Evolutionary conservation across 2,329 filamentous ascomycete species (phyloP).

Genomic region (Talaromyces atroroseus): DNA sequence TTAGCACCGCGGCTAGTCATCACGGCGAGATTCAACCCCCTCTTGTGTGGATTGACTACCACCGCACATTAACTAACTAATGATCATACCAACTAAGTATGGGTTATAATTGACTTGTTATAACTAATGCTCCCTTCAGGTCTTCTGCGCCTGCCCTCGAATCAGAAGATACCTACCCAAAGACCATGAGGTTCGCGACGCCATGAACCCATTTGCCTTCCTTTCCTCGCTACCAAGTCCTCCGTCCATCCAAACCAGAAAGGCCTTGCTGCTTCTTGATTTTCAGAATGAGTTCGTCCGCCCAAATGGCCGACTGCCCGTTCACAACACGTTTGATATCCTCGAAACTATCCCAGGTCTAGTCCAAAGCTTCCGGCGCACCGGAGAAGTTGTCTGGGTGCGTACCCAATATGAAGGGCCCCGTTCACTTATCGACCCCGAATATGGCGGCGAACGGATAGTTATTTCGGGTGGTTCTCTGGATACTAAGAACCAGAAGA

Average conservation of each 20-base stretch:
- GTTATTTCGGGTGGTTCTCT: conserved; percentile 33
- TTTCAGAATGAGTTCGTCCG: conserved; percentile 86
- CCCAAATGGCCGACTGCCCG: conserved; percentile 60
- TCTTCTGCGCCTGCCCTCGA: background rate
- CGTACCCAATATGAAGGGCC: conserved; percentile 66
- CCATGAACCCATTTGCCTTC: conserved; percentile 14
- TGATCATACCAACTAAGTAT: too few relatives aligned
- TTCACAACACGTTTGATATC: conserved; percentile 60
- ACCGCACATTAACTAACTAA: too few relatives aligned
- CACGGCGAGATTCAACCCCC: too few relatives aligned
- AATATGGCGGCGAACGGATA: conserved; percentile 44
- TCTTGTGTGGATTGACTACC: too few relatives aligned
- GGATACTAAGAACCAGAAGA: conserved; percentile 14
- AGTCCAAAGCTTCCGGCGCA: conserved; percentile 65
- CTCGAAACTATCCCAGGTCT: conserved; percentile 62
- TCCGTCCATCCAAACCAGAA: conserved; percentile 52
- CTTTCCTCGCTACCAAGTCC: conserved; percentile 7
- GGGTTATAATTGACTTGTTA: too few relatives aligned
- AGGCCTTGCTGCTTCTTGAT: conserved; percentile 76
- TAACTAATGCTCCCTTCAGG: too few relatives aligned
- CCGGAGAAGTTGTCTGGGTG: conserved; percentile 77
- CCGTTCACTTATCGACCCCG: conserved; percentile 50
- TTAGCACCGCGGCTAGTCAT: too few relatives aligned
- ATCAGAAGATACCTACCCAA: background rate
- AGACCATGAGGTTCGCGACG: conserved; percentile 11